Evolutionary conservation across 768 basidiomycete genomes (phyloP).

Genomic region (Auricularia heimuer): DNA sequence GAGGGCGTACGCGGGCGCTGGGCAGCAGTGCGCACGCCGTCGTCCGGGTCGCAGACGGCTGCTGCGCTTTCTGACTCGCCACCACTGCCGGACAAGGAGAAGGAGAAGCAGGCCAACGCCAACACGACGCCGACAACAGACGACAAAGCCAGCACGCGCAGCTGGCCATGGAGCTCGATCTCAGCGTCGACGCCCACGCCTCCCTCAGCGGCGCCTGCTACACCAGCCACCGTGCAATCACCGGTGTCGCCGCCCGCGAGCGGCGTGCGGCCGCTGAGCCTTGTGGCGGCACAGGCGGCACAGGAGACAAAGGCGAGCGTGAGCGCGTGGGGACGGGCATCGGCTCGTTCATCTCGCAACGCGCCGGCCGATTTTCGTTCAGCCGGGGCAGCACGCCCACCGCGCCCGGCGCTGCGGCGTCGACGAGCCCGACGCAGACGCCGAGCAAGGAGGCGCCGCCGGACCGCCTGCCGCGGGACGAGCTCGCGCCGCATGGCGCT

Average conservation of each 20-base stretch:
- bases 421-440: not conserved
- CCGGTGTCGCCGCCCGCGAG: conserved; percentile 5
- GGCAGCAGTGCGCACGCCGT: conserved; percentile 30
- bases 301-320: conserved; percentile 26
- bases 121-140: conserved; percentile 11
- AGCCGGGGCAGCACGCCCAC: conserved; percentile 7
- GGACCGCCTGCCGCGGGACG: not conserved
- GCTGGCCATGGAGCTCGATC: not conserved
- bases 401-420: not conserved
- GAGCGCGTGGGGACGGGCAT: conserved; percentile 34
- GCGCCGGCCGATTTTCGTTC: conserved; percentile 30
- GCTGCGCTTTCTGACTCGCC: conserved; percentile 11
- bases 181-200: conserved; percentile 6
- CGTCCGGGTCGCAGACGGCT: conserved; percentile 14
- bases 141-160: conserved; percentile 7
- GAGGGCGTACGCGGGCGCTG: conserved; percentile 79
- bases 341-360: conserved; percentile 37
- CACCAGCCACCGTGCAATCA: not conserved
- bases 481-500: not conserved
- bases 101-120: conserved; percentile 16
- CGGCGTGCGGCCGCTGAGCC: conserved; percentile 21
- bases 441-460: not conserved
- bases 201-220: not conserved
- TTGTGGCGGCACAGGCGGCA: conserved; percentile 18
- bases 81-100: conserved; percentile 10